A percentile compares a stretch with the other conserved stretches of the same genome.
Evolutionary conservation across 75 land plant genomes (phyloP).

Genomic region (Selaginella tamariscina): DNA sequence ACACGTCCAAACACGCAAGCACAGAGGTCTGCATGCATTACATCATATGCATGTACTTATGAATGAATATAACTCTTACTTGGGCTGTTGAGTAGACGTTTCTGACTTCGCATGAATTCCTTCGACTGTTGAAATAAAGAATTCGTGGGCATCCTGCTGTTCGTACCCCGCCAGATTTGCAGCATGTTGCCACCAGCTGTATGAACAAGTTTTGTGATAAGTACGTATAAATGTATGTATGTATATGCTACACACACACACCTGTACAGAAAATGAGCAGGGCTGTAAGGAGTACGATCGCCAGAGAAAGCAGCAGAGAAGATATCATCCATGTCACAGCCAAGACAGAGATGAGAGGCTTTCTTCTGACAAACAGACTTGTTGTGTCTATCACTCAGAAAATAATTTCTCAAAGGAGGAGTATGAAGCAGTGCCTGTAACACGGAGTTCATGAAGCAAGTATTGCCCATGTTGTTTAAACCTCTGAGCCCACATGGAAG

Average conservation of each 20-base stretch:
- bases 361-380: conserved; percentile 34
- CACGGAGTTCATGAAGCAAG: conserved; percentile 91
- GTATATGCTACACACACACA: neutral
- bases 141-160: conserved; percentile 90
- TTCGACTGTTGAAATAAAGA: conserved; percentile 73
- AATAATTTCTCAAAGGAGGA: conserved; percentile 71
- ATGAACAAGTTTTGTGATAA: neutral
- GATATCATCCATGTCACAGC: conserved; percentile 68
- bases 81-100: conserved; percentile 1
- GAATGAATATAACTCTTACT: too few relatives aligned
- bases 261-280: conserved; percentile 79
- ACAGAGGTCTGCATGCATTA: too few relatives aligned
- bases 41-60: too few relatives aligned
- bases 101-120: conserved; percentile 56
- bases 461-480: conserved; percentile 68
- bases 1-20: too few relatives aligned
- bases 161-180: conserved; percentile 68
- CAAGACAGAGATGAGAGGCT: conserved; percentile 36
- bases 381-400: conserved; percentile 62
- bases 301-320: conserved; percentile 77
- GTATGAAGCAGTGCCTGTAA: conserved; percentile 80
- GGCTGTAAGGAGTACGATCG: conserved; percentile 71
- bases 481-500: conserved; percentile 66
- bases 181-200: conserved; percentile 92
- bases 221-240: neutral